Evolutionary conservation across 305 asterid species (phyloP), one percentile per base, ranked within the genome.

Genomic region (Fraxinus xanthoxyloides): DNA sequence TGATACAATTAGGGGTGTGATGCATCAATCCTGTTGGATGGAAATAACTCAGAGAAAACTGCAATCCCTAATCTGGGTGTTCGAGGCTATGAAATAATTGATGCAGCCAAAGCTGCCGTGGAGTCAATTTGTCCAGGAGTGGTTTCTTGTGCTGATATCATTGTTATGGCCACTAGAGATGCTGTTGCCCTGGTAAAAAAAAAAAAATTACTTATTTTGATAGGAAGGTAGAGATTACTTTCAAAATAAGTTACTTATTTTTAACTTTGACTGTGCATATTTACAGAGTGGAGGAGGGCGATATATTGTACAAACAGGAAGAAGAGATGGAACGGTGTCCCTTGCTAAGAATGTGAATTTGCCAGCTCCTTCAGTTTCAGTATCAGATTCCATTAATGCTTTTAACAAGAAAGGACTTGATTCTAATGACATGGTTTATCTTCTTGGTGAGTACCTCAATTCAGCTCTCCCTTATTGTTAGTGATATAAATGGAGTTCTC

Each of bases 131-230:
- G 91, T 77, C 90, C 85, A 35, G 81, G 79, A 1, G 51, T 90
- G 3, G 94, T 92, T 46, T 92, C 94, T 3, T 91, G 94, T 72
- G 91, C 94, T 63, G 94, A 92, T 78, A 91, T 88, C 84, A 91
- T 92, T 43, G 82, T 77, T 19, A 81, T 92, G 90, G 93, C 93
- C 7, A 87, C 91, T 35, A 84, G 92, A 85, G 97, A 91, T 38
- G 92, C 89, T 7, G 88, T 90, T 34, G 77, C 91, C 79, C 36
- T 91, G 86, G 95, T 91, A 86, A 72, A 9, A 6, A 15, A 4
- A 26, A 7, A 59, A 8, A 19, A 21, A 12, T 2, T 10, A 8
- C 24, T 5, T 21, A 61, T 5, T 35, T 5, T 4, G 8, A 21
- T 9, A 8, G 8, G 15, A 54, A 54, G 8, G 24, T 59, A 19